Evolutionary conservation across 2,329 filamentous ascomycete genomes (phyloP).

Genomic region (Colletotrichum truncatum): DNA sequence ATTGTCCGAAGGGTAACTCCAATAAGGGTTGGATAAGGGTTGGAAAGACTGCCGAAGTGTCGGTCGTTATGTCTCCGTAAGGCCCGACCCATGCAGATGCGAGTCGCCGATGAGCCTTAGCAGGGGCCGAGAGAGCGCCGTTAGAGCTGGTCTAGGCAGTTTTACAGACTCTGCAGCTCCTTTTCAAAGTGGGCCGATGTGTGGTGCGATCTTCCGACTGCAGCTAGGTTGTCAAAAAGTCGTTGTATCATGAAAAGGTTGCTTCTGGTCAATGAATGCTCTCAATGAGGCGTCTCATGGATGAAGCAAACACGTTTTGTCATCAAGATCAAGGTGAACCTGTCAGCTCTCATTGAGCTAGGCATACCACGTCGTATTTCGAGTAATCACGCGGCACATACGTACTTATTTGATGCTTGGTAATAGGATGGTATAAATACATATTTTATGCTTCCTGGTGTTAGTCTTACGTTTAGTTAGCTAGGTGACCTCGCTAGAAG

Average conservation of each 20-base stretch:
- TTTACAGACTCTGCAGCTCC: neutral
- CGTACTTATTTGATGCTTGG: neutral
- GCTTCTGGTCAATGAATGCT: neutral
- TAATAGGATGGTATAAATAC: slow-evolving; percentile 3
- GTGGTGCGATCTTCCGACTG: neutral
- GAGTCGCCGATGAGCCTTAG: slow-evolving; percentile 10
- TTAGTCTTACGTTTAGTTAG: neutral
- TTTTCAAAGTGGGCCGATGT: neutral
- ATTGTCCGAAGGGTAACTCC: slow-evolving; percentile 16
- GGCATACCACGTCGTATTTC: neutral
- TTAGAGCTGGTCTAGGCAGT: neutral
- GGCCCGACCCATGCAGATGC: slow-evolving; percentile 9
- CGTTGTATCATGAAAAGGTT: neutral
- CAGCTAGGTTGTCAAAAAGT: neutral
- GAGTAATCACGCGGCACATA: slow-evolving; percentile 13
- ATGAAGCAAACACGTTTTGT: slow-evolving; percentile 15
- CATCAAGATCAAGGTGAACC: neutral
- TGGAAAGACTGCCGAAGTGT: slow-evolving; percentile 8
- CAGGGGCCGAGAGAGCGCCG: neutral
- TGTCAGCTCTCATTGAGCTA: neutral
- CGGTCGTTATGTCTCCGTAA: slow-evolving; percentile 7
- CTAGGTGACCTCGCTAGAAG: no score
- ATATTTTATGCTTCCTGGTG: slow-evolving; percentile 10
- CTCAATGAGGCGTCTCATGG: neutral
- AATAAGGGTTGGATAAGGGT: slow-evolving; percentile 8